These are phyloP conservation scores for Aspergillus sclerotiicarbonarius DNA, from an alignment of 495 filamentous ascomycete species.

Conservation along the genomic window DNA sequence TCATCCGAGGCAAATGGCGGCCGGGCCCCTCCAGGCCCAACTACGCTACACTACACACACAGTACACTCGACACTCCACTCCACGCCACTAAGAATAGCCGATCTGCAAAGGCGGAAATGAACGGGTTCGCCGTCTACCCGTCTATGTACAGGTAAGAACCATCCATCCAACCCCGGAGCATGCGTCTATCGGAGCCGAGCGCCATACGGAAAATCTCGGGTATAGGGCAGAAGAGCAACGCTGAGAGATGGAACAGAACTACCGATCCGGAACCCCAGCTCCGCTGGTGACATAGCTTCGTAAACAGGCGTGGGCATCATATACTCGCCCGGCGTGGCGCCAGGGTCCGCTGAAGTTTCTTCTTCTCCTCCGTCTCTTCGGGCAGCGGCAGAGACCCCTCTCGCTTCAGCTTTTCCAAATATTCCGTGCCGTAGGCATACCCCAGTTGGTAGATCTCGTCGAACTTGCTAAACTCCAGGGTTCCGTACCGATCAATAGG, in stretches of 20 bases:
- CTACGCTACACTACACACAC: too few relatives aligned
- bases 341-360: constrained; percentile 87
- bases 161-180: too few relatives aligned
- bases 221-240: background rate
- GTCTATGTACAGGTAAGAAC: background rate
- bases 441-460: constrained; percentile 90
- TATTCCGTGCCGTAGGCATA: constrained; percentile 82
- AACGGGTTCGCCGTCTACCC: too few relatives aligned
- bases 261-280: too few relatives aligned
- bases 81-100: too few relatives aligned
- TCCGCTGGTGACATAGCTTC: too few relatives aligned
- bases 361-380: constrained; percentile 85
- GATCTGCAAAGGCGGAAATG: too few relatives aligned
- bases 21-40: too few relatives aligned
- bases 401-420: constrained; percentile 66
- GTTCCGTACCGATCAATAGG: constrained; percentile 93
- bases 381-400: constrained; percentile 63
- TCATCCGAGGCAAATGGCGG: too few relatives aligned
- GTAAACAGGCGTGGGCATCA: constrained; percentile 8
- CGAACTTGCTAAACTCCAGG: constrained; percentile 93
- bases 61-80: too few relatives aligned
- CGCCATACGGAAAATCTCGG: background rate
- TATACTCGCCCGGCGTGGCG: constrained; percentile 88
- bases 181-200: background rate
- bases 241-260: background rate